phyloP scores from a whole-genome alignment of 495 filamentous ascomycete species.

The Tuber aestivum region DNA sequence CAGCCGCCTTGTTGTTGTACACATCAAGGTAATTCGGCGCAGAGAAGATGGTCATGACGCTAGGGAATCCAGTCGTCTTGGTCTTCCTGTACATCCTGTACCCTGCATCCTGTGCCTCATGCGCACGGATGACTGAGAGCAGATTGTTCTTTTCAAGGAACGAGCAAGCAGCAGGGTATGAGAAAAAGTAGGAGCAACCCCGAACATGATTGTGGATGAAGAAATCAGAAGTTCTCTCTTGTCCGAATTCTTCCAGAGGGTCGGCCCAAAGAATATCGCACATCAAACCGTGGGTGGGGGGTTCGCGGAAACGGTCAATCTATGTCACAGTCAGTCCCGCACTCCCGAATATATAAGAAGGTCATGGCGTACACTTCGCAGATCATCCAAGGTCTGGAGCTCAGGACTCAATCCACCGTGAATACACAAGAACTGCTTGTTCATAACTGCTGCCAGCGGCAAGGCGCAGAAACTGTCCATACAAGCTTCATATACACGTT shows the following conservation, averaged over 20 bases:
- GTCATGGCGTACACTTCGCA: constrained; percentile 33
- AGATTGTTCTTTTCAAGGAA: constrained; percentile 99
- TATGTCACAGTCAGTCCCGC: constrained; percentile 40
- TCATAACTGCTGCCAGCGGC: constrained; percentile 95
- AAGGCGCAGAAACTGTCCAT: constrained; percentile 96
- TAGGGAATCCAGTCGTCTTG: constrained; percentile 92
- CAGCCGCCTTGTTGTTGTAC: constrained; percentile 99
- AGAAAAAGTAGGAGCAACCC: constrained; percentile 98
- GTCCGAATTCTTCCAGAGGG: constrained; percentile 96
- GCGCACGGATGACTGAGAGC: constrained; percentile 94
- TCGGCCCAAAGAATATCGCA: constrained; percentile 99
- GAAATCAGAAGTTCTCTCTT: constrained; percentile 94
- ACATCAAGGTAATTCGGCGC: constrained; percentile 98
- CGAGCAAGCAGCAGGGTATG: constrained; percentile 93
- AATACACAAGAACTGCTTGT: constrained; percentile 99
- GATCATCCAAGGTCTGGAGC: constrained; percentile 86
- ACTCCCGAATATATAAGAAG: background rate
- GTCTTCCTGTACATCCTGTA: constrained; percentile 99
- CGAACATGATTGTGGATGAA: constrained; percentile 98
- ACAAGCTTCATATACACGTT: constrained; percentile 92
- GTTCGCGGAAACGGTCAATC: constrained; percentile 97
- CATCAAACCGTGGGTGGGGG: constrained; percentile 95
- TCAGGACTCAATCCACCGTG: constrained; percentile 95
- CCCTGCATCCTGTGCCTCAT: constrained; percentile 96
- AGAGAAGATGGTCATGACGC: constrained; percentile 99